Percentiles rank a stretch among this genome's conserved stretches.
phyloP scores from a whole-genome alignment of 805 yeast genomes.

The Yarrowia sp. region DNA sequence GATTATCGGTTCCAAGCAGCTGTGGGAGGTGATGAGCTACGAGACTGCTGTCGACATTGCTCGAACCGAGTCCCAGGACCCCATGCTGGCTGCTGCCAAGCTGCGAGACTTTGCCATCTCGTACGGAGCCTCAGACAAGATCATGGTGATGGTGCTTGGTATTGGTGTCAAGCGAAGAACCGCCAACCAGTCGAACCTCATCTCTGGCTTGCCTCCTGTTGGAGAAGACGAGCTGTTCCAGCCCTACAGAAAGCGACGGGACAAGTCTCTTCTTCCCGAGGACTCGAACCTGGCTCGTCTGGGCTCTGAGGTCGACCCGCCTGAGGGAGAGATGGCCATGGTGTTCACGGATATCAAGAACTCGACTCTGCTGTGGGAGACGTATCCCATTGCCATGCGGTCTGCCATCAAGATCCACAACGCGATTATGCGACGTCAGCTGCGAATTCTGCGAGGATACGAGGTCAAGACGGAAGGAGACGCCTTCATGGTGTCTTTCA shows the following conservation, averaged over 20 bases:
- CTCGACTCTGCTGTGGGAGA: conserved; percentile 93
- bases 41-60: conserved; percentile 92
- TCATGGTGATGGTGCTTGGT: conserved; percentile 80
- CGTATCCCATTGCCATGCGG: conserved; percentile 91
- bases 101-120: conserved; percentile 93
- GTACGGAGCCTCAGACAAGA: conserved; percentile 82
- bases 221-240: conserved; percentile 49
- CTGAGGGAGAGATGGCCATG: conserved; percentile 91
- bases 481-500: conserved; percentile 97
- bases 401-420: conserved; percentile 96
- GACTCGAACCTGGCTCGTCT: conserved; percentile 82
- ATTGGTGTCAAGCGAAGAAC: conserved; percentile 47
- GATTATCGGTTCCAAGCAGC: conserved; percentile 78
- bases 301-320: conserved; percentile 88
- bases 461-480: conserved; percentile 99
- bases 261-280: conserved; percentile 61
- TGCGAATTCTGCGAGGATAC: conserved; percentile 93
- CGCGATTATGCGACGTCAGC: conserved; percentile 89
- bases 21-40: conserved; percentile 84
- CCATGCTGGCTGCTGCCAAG: conserved; percentile 90
- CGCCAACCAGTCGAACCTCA: conserved; percentile 46
- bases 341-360: conserved; percentile 97
- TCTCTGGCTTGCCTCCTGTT: conserved; percentile 40
- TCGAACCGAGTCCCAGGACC: conserved; percentile 74
- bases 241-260: conserved; percentile 53